Base-by-base conservation (phyloP, 2,329 filamentous ascomycete genomes). In the Ophiocordyceps australis region DNA sequence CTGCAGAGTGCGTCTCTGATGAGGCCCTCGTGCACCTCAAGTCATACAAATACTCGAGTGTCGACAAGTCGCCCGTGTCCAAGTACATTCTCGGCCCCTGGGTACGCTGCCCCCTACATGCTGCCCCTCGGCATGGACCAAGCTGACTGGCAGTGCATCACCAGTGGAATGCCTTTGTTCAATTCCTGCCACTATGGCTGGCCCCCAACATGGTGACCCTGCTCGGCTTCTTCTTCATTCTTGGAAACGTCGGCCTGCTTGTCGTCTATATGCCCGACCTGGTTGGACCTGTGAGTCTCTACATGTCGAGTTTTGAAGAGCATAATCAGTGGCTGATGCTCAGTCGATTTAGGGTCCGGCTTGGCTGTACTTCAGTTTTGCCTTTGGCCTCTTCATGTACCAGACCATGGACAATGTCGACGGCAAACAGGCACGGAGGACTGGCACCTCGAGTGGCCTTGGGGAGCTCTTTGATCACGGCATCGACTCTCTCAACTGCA, bases 321-420 rank as follows among this genome's bases (percentile, higher is more conserved):
- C n/a, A n/a, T n/a, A n/a, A n/a, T n/a, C n/a, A 5, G 13, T 15
- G 5, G 24, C 23, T 25, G 19, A 29, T 20, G 13, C 11, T 10
- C 15, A 9, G 17, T 3, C 4, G 3, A 25, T 31, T 11, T 25
- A 89, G 74, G 81, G 74, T 13, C 83, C 85, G 7, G 65, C 75
- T 41, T 95, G 89, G 86, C 52, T 95, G 13, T 95, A 93, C 58
- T 91, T 81, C 47, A 93, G 82, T 54, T 95, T 95, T 50, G 86
- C 85, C 2, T 68, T 92, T 36, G 89, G 89, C 21, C 65, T 98
- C 31, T 98, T 92, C 76, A 89, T 92, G 80, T 92, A 95, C 54
- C 91, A 89, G 39, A 98, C 89, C 10, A 85, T 98, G 76, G 89
- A 98, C 59, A 98, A 98, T 50, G 77, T 95, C 35, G 89, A 98